A percentile compares a stretch with the other conserved stretches of the same genome.
Evolutionary conservation across 2,329 filamentous ascomycete genomes (phyloP).

Genomic region (Nemania sp.): DNA sequence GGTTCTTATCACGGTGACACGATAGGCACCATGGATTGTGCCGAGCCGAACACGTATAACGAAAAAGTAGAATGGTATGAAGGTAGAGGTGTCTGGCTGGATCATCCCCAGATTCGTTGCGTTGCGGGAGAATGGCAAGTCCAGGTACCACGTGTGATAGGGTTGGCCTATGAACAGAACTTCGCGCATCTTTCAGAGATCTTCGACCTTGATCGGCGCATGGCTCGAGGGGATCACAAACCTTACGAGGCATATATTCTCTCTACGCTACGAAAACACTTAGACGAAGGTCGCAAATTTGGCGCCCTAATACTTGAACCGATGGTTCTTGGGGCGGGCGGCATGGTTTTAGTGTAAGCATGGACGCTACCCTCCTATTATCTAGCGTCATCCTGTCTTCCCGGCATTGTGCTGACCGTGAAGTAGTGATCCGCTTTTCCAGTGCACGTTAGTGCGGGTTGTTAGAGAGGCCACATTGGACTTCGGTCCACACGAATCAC

Average conservation of each 20-base stretch:
- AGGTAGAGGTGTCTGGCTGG: conserved; percentile 83
- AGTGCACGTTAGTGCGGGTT: conserved; percentile 75
- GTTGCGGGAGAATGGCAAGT: conserved; percentile 74
- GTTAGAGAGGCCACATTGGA: conserved; percentile 70
- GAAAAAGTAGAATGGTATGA: conserved; percentile 89
- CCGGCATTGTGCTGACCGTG: conserved; percentile 29
- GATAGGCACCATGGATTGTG: conserved; percentile 87
- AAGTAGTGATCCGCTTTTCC: conserved; percentile 81
- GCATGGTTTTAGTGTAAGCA: conserved; percentile 82
- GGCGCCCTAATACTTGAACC: conserved; percentile 86
- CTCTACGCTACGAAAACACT: conserved; percentile 63
- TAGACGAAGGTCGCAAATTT: conserved; percentile 71
- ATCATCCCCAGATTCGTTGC: conserved; percentile 79
- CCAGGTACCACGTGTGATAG: conserved; percentile 64
- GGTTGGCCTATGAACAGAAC: conserved; percentile 54
- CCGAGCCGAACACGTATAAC: conserved; percentile 82
- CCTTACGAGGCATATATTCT: conserved; percentile 72
- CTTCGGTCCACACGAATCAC: conserved; percentile 56
- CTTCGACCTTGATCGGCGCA: conserved; percentile 68
- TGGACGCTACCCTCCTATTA: neutral
- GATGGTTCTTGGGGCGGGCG: conserved; percentile 82
- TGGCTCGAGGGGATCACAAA: conserved; percentile 58
- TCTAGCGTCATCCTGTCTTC: neutral
- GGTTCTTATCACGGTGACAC: conserved; percentile 90
- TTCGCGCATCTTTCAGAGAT: conserved; percentile 66